Percentiles rank a stretch among this genome's conserved stretches.
Evolutionary conservation across 129 eudicot species (phyloP).

Genomic region (Calendula officinalis): DNA sequence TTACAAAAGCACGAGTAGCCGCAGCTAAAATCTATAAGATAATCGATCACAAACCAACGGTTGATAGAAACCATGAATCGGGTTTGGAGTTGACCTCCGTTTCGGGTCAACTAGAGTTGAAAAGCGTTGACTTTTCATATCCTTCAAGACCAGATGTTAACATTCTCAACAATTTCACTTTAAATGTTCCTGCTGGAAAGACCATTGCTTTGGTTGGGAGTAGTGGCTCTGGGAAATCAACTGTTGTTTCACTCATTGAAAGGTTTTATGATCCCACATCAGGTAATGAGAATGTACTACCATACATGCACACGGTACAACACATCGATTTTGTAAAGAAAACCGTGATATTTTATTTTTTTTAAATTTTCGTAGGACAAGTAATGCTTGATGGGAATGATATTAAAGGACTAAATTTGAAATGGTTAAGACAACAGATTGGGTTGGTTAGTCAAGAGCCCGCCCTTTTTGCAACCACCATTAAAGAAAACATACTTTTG

Average conservation of each 20-base stretch:
- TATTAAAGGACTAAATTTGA: conserved; percentile 72
- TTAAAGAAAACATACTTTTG: conserved; percentile 89
- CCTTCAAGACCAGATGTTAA: conserved; percentile 87
- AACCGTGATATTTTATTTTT: conserved; percentile 10
- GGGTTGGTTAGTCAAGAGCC: conserved; percentile 99
- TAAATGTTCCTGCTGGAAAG: conserved; percentile 85
- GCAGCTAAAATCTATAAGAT: conserved; percentile 81
- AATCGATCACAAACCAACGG: conserved; percentile 83
- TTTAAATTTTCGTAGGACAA: conserved; percentile 51
- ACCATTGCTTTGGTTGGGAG: conserved; percentile 97
- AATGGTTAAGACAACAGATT: conserved; percentile 93
- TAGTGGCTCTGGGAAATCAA: conserved; percentile 97
- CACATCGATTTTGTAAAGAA: background rate
- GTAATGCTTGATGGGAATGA: conserved; percentile 88
- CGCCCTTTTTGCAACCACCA: conserved; percentile 92
- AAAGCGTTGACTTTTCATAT: conserved; percentile 68
- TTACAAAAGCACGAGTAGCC: conserved; percentile 93
- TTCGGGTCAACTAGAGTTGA: conserved; percentile 73
- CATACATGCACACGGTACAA: conserved; percentile 14
- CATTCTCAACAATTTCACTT: conserved; percentile 60
- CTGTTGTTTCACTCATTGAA: conserved; percentile 91
- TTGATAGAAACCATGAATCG: conserved; percentile 55
- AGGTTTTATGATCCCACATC: conserved; percentile 93
- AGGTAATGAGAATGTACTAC: conserved; percentile 48
- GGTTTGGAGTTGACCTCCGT: conserved; percentile 77